phyloP scores from a whole-genome alignment of 768 basidiomycete species.

The Phaeotremella fagi region DNA sequence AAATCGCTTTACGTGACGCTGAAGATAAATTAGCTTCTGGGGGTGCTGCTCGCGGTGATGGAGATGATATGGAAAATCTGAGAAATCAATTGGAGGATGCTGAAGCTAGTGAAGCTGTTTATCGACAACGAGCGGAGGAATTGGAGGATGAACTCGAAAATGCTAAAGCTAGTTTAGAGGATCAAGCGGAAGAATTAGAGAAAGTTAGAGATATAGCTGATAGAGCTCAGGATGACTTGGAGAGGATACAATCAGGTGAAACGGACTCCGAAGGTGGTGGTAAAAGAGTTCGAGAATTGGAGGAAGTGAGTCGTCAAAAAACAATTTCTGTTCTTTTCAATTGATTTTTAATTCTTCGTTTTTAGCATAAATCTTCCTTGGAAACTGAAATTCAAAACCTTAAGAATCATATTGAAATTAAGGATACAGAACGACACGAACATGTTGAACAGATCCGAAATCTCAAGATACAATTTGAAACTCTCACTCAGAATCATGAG shows the following conservation, averaged over 20 bases:
- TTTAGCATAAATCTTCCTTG: too few species aligned
- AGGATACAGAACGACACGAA: conserved; percentile 60
- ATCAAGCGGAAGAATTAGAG: conserved; percentile 30
- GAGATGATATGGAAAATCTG: conserved; percentile 23
- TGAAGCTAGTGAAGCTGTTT: conserved; percentile 67
- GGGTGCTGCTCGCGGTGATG: conserved; percentile 55
- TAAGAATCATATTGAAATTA: conserved; percentile 56
- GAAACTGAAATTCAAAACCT: conserved; percentile 1
- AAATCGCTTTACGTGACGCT: conserved; percentile 51
- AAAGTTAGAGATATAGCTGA: conserved; percentile 31
- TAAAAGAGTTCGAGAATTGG: too few species aligned
- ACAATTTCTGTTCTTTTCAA: too few species aligned
- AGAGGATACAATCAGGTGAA: conserved; percentile 19
- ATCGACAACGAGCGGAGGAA: conserved; percentile 49
- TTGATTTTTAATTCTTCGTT: too few species aligned
- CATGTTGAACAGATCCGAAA: conserved; percentile 33
- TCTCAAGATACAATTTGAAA: conserved; percentile 19
- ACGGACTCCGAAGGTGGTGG: too few species aligned
- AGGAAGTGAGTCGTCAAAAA: too few species aligned
- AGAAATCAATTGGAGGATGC: conserved; percentile 65
- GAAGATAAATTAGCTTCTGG: conserved; percentile 58
- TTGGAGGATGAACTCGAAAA: conserved; percentile 48
- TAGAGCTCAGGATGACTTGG: conserved; percentile 33
- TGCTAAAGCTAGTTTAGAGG: conserved; percentile 27
- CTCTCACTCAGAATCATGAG: conserved; percentile 12